Evolutionary conservation across 1,284 basidiomycete species (phyloP).

Genomic region (Moesziomyces parantarcticus): DNA sequence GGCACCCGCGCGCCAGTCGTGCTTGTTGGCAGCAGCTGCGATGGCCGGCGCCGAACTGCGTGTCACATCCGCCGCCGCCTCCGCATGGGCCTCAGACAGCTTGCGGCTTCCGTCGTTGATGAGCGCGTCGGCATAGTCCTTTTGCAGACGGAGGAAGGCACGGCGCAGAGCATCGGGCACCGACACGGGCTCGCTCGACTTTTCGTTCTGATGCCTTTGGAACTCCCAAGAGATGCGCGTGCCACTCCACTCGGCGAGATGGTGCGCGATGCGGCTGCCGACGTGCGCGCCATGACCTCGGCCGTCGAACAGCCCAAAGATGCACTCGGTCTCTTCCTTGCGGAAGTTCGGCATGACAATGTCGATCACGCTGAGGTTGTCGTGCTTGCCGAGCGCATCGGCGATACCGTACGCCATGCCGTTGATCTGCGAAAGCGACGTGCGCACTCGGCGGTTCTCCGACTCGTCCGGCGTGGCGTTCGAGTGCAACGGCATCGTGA

Average conservation of each 20-base stretch:
- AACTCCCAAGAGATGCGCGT: conserved; percentile 58
- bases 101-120: conserved; percentile 58
- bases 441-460: conserved; percentile 90
- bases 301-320: conserved; percentile 91
- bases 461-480: conserved; percentile 81
- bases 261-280: conserved; percentile 73
- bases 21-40: conserved; percentile 50
- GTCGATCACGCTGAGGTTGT: conserved; percentile 84
- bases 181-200: conserved; percentile 30
- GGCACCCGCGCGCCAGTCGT: conserved; percentile 70
- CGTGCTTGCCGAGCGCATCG: conserved; percentile 80
- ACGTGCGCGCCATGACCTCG: conserved; percentile 70
- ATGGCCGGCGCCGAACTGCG: conserved; percentile 48
- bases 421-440: conserved; percentile 88
- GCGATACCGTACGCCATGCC: conserved; percentile 97
- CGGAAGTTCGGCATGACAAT: conserved; percentile 90
- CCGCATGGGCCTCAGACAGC: conserved; percentile 46
- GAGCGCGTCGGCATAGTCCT: conserved; percentile 62
- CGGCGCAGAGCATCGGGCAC: conserved; percentile 61
- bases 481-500: conserved; percentile 75
- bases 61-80: conserved; percentile 32
- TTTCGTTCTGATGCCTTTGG: conserved; percentile 39
- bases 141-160: conserved; percentile 63
- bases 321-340: conserved; percentile 80
- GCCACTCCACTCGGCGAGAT: conserved; percentile 58